Evolutionary conservation across 371 early-diverging fungal genomes (phyloP).

Genomic region (Conidiobolus incongruus): DNA sequence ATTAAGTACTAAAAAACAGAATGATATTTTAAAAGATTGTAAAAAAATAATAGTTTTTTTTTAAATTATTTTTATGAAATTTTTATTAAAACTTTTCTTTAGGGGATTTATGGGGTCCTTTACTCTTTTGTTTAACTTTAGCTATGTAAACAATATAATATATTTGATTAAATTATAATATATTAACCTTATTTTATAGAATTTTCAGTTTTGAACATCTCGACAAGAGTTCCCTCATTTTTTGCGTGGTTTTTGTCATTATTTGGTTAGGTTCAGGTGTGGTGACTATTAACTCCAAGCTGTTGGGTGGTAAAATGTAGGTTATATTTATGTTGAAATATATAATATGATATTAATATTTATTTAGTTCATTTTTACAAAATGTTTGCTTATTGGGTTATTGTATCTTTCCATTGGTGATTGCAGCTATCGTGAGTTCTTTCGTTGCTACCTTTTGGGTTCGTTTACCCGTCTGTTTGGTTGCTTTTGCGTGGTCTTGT

Average conservation of each 20-base stretch:
- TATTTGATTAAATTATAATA: no score
- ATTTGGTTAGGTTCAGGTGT: conserved; percentile 82
- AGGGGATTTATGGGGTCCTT: conserved; percentile 94
- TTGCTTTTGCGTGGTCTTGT: conserved; percentile 65
- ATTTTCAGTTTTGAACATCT: conserved; percentile 31
- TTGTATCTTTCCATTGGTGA: conserved; percentile 79
- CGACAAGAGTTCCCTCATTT: conserved; percentile 59
- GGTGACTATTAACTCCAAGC: conserved; percentile 77
- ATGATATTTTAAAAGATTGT: conserved; percentile 57
- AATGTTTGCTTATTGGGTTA: conserved; percentile 88
- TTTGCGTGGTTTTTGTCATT: conserved; percentile 75
- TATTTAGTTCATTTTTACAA: conserved; percentile 68
- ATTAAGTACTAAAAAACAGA: conserved; percentile 33
- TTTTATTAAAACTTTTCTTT: no score
- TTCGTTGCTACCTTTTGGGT: conserved; percentile 38
- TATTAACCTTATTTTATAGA: conserved; percentile 12
- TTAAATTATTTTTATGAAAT: no score
- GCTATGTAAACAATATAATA: conserved; percentile 32
- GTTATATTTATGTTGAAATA: no score
- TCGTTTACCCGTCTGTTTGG: conserved; percentile 35
- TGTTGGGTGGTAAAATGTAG: conserved; percentile 76
- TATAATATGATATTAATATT: no score
- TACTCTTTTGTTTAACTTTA: conserved; percentile 65
- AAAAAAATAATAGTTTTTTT: no score
- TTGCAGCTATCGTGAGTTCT: conserved; percentile 42